phyloP scores from a whole-genome alignment of 192 early-diverging fungal genomes.

The Hyaloraphidium curvatum region DNA sequence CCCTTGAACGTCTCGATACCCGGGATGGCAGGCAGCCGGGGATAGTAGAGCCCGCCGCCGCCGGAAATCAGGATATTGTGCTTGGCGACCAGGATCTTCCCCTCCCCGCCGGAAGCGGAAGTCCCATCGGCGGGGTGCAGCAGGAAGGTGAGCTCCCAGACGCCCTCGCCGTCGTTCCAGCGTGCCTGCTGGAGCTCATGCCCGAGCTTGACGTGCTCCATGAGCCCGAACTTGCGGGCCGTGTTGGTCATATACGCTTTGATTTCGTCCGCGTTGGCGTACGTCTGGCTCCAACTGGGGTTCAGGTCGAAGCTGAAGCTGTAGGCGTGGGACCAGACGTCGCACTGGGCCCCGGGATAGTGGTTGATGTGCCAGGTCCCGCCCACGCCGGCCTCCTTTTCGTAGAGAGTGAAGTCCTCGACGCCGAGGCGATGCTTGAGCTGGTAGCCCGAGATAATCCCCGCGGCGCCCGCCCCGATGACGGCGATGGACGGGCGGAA shows the following conservation, averaged over 20 bases:
- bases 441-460: neutral
- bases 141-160: neutral
- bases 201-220: neutral
- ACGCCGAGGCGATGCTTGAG: neutral
- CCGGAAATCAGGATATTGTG: conserved; percentile 22
- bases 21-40: conserved; percentile 20
- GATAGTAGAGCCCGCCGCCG: conserved; percentile 25
- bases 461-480: neutral
- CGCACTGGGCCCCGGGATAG: conserved; percentile 29
- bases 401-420: neutral
- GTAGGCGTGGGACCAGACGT: conserved; percentile 26
- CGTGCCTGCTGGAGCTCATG: neutral
- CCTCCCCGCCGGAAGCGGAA: neutral
- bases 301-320: conserved; percentile 24
- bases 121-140: neutral
- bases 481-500: neutral
- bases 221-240: neutral
- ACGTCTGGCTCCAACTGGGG: conserved; percentile 2
- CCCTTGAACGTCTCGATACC: conserved; percentile 27
- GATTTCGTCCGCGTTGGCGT: neutral
- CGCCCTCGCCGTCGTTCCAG: neutral
- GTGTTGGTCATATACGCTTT: neutral
- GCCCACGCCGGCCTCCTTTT: neutral
- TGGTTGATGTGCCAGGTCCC: conserved; percentile 8
- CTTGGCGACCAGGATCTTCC: conserved; percentile 7